A percentile compares a stretch with the other conserved stretches of the same genome.
phyloP scores from a whole-genome alignment of 2,329 filamentous ascomycete species.

The Pseudocercospora pini-densiflorae region DNA sequence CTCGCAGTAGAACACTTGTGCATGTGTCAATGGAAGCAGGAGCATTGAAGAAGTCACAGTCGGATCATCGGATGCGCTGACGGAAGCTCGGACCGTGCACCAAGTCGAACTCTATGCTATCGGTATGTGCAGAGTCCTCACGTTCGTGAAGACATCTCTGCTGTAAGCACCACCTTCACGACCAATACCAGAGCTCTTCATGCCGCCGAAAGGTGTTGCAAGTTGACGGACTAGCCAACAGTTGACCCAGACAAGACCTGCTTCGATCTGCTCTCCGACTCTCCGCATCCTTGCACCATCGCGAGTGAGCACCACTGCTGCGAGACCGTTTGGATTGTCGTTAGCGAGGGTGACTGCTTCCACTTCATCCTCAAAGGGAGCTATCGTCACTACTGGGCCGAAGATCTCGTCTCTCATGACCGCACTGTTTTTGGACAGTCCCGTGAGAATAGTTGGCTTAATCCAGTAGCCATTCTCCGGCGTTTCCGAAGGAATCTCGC shows the following conservation, averaged over 20 bases:
- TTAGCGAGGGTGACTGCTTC: slow-evolving; percentile 42
- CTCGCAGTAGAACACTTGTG: neutral
- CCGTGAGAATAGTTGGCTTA: slow-evolving; percentile 52
- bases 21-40: neutral
- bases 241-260: slow-evolving; percentile 20
- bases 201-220: slow-evolving; percentile 18
- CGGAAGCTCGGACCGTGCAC: neutral
- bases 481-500: slow-evolving; percentile 4
- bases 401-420: slow-evolving; percentile 44
- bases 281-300: slow-evolving; percentile 19
- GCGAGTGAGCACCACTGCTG: slow-evolving; percentile 18
- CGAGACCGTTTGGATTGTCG: slow-evolving; percentile 28
- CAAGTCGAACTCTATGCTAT: slow-evolving; percentile 10
- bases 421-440: slow-evolving; percentile 45
- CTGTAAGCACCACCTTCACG: slow-evolving; percentile 21
- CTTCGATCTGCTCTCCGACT: slow-evolving; percentile 20
- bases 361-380: slow-evolving; percentile 40
- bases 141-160: slow-evolving; percentile 20
- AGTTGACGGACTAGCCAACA: slow-evolving; percentile 20
- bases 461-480: slow-evolving; percentile 46
- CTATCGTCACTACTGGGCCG: slow-evolving; percentile 43
- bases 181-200: slow-evolving; percentile 20
- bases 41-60: neutral
- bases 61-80: neutral
- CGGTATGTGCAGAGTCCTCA: slow-evolving; percentile 20